Evolutionary conservation across 2,329 filamentous ascomycete genomes (phyloP), one percentile per base, ranked within the genome.

Genomic region (Fusarium kyushuense): DNA sequence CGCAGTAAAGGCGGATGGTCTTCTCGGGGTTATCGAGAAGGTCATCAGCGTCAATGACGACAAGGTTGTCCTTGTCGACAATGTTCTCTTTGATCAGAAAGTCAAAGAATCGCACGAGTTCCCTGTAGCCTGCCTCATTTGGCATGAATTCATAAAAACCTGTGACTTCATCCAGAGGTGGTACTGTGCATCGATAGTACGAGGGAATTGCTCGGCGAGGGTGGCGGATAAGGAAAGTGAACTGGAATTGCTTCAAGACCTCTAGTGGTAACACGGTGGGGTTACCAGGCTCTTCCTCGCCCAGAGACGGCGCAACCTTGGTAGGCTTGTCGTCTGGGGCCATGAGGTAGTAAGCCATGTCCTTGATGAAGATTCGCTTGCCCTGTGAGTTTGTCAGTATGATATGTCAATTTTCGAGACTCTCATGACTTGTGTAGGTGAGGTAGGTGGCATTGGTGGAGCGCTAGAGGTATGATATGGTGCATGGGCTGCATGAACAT

Each of bases 291-390:
- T 95, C 90, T 5, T 79, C 65, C 54, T 74, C 87, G 61, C 91
- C 87, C 51, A 97, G 84, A n/a, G 93, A 97, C 4, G 92, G 92
- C 12, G 93, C 94, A 63, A 96, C 88, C 48, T 83, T 84, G 51
- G 92, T 87, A 16, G 87, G 84, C 74, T 91, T 86, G 46, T 86
- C 84, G 67, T 91, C 83, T 5, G 93, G 92, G 7, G 94, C 92
- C 68, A 97, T 84, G 70, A 97, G 85, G 79, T 98, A 98, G 80
- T 97, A 91, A 57, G 92, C 90, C 83, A 98, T 99, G 79, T 98
- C 96, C 80, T 99, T 99, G 86, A 99, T 96, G 83, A 98, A 97
- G 74, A 97, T 83, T 72, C 95, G 92, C 83, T 97, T 97, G 74
- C 90, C 92, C 92, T 96, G 19, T 3, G 72, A 54, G 65, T 55